Evolutionary conservation across 2,329 filamentous ascomycete genomes (phyloP).

Genomic region (Fusarium abutilonis): DNA sequence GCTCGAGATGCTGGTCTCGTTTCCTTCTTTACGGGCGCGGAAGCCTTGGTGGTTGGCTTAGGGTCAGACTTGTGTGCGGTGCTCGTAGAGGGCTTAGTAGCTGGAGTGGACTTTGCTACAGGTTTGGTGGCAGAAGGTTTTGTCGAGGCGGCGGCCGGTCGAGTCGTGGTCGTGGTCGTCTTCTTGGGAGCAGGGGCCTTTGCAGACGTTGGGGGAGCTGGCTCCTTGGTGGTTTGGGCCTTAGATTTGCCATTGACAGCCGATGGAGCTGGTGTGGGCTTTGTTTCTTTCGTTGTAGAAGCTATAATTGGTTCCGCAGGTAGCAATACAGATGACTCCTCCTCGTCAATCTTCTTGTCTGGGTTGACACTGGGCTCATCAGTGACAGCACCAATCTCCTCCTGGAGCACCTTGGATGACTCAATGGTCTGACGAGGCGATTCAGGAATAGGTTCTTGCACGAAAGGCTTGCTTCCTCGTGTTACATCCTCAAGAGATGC

Average conservation of each 20-base stretch:
- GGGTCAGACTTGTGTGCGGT: slow-evolving; percentile 41
- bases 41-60: slow-evolving; percentile 47
- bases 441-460: slow-evolving; percentile 56
- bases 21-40: slow-evolving; percentile 50
- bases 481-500: slow-evolving; percentile 44
- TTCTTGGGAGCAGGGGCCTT: slow-evolving; percentile 35
- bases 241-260: slow-evolving; percentile 40
- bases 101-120: slow-evolving; percentile 36
- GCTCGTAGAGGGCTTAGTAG: slow-evolving; percentile 39
- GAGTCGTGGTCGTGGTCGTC: slow-evolving; percentile 26
- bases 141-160: slow-evolving; percentile 41
- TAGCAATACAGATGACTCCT: slow-evolving; percentile 45
- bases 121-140: slow-evolving; percentile 37
- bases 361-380: slow-evolving; percentile 52
- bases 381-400: slow-evolving; percentile 42
- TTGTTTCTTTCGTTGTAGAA: slow-evolving; percentile 32
- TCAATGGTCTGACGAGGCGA: slow-evolving; percentile 50
- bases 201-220: slow-evolving; percentile 18
- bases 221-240: slow-evolving; percentile 41
- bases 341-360: slow-evolving; percentile 55
- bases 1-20: slow-evolving; percentile 41
- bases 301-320: slow-evolving; percentile 21
- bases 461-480: slow-evolving; percentile 38
- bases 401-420: slow-evolving; percentile 17
- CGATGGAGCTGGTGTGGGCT: slow-evolving; percentile 12